Base-by-base conservation (phyloP, 352 stramenopile species). In the Phytophthora pinifolia region DNA sequence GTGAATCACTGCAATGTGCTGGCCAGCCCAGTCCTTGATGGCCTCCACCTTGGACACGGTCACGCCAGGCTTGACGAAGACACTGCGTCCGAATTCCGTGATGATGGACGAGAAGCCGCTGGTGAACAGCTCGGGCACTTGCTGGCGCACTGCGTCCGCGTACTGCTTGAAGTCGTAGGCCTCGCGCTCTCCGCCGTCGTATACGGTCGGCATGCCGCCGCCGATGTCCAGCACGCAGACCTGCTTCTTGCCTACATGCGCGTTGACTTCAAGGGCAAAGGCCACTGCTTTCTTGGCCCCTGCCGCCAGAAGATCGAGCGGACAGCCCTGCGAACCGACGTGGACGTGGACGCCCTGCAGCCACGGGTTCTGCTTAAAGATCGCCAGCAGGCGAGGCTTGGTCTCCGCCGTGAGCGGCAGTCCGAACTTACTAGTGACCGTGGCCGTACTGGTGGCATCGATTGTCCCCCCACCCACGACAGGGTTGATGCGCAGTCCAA, bases 401-500 rank as follows among this genome's bases (percentile, higher is more conserved):
- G 79, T 93, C 32, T 77, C 62, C 8, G 62, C 38, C 1, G 74
- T 89, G 22, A 91, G 70, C 30, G 88, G 76, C 22, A 97, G 58
- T 2, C 91, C 92, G 60, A 98, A 98, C 66, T 98, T 98, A 67
- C 85, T 97, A 2, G 74, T 91, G 12, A 79, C 69, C 2, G 86
- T 97, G 12, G 89, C 88, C 12, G 94, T 96, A 54, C 83, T 96
- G 5, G 87, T 82, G 5, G 76, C 72, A 20, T 84, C 83, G 38
- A 97, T 97, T 2, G 79, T 72, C n/a, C 92, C 92, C 2, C 72
- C 74, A 10, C 91, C 90, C 13, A 98, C 85, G 7, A 97, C 71
- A 0, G 92, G 92, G 62, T 98, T 98, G 43, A 98, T 89, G 2
- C 92, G 82, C 46, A 98, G 46, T 29, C 92, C 92, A 31, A 98